Evolutionary conservation across 768 basidiomycete species (phyloP).

Genomic region (Leccinum obscurum): DNA sequence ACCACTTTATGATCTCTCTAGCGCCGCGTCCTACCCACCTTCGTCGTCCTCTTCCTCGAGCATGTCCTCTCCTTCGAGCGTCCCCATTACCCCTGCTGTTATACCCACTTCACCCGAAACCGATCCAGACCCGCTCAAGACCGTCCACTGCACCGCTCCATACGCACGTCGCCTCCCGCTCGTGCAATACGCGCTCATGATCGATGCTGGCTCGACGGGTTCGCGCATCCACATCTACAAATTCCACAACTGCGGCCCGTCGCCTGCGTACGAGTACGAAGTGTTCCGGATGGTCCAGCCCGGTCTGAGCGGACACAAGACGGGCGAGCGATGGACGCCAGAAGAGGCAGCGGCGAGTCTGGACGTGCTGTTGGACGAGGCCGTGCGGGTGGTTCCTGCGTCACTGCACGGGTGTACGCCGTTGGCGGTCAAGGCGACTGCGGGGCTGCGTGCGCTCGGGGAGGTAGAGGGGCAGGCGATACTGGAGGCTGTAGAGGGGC

Average conservation of each 20-base stretch:
- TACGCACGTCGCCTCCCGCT: slow-evolving; percentile 50
- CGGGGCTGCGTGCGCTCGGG: slow-evolving; percentile 78
- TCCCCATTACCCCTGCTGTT: not conserved
- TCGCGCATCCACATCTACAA: slow-evolving; percentile 99
- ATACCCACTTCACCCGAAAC: slow-evolving; percentile 60
- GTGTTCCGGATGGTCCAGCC: slow-evolving; percentile 83
- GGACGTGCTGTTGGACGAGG: slow-evolving; percentile 78
- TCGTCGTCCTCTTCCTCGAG: not conserved
- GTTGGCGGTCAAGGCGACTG: slow-evolving; percentile 90
- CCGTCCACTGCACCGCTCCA: slow-evolving; percentile 67
- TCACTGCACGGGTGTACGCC: slow-evolving; percentile 69
- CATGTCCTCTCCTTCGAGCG: slow-evolving; percentile 1
- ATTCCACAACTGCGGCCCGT: slow-evolving; percentile 84
- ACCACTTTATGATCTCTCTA: slow-evolving; percentile 5
- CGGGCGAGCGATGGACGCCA: slow-evolving; percentile 38
- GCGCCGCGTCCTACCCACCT: not conserved
- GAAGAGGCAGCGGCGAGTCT: slow-evolving; percentile 74
- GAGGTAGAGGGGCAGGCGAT: slow-evolving; percentile 64
- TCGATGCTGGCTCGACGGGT: slow-evolving; percentile 97
- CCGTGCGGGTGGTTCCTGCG: slow-evolving; percentile 73
- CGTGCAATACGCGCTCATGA: slow-evolving; percentile 94
- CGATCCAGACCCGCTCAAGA: slow-evolving; percentile 73
- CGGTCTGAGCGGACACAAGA: slow-evolving; percentile 62
- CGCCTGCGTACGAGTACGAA: slow-evolving; percentile 88
- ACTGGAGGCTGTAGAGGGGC: slow-evolving; percentile 64